Base-by-base conservation (phyloP, 2,329 filamentous ascomycete genomes). In the Neurospora sp. region DNA sequence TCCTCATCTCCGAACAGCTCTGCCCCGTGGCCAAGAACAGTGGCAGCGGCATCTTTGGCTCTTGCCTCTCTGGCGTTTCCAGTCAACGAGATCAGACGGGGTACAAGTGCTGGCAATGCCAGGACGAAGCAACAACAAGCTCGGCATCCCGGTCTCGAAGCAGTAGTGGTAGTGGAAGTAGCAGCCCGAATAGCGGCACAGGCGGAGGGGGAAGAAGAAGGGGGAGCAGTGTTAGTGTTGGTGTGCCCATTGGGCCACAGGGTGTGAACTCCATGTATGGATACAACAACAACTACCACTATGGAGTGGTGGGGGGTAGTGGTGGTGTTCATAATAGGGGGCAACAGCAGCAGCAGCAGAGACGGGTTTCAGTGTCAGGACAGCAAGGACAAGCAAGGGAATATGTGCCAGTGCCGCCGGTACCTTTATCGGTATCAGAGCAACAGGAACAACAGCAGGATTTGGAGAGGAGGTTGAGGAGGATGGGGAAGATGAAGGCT, bases 81-180 rank as follows among this genome's bases (percentile, higher is more conserved):
- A 79, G 71, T 66, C 76, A 76, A 70, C 74, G 74, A 17, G 79
- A 75, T 70, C 75, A 73, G 12, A 79, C 77, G 6, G 72, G 72
- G n/a, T 76, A 78, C 40, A 75, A 77, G 66, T 82, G 81, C 70
- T 82, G 80, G 79, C 72, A 75, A n/a, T 83, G 81, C 73, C 80
- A 77, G 65, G 78, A 81, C 23, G 74, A 74, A 17, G 19, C 38
- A 11, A 67, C 19, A 19, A 37, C 41, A 37, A 10, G n/a, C 39
- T 17, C 39, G 39, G 15, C 33, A 69, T 68, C 19, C 37, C 41
- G 19, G 62, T 70, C 68, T 65, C 67, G 72, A n/a, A 37, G 72
- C 43, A 28, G 69, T 23, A 39, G 23, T 62, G 36, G 41, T n/a
- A 38, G 17, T 37, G 43, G 40, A 17, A 41, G 39, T 41, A 41